These are phyloP conservation scores for Gypsophila paniculata DNA, from an alignment of 179 eudicot genomes.

Conservation along the genomic window DNA sequence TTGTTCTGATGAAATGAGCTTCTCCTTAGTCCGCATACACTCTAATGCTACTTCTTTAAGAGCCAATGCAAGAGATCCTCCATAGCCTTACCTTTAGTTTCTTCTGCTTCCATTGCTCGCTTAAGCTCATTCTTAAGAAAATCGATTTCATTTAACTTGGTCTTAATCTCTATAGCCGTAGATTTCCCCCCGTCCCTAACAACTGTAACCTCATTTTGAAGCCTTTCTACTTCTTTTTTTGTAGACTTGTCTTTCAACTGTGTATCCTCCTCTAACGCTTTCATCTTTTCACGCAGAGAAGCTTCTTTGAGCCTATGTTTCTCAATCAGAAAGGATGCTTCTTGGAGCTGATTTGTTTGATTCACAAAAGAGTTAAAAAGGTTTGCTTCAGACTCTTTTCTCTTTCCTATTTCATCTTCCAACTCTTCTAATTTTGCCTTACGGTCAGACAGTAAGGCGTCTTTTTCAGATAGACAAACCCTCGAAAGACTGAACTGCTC, in stretches of 20 bases:
- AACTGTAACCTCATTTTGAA: slow-evolving; percentile 31
- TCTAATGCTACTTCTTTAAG: slow-evolving; percentile 69
- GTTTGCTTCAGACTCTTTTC: slow-evolving; percentile 40
- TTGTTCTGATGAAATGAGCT: slow-evolving; percentile 30
- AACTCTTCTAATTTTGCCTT: too few species aligned
- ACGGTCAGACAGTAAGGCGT: too few species aligned
- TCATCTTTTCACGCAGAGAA: slow-evolving; percentile 39
- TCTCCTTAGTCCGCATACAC: slow-evolving; percentile 51
- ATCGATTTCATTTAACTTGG: slow-evolving; percentile 37
- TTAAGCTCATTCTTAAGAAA: slow-evolving; percentile 49
- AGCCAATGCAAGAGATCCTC: slow-evolving; percentile 76
- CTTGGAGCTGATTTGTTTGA: slow-evolving; percentile 53
- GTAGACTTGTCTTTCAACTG: slow-evolving; percentile 17
- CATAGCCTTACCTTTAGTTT: slow-evolving; percentile 69
- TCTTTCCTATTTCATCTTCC: slow-evolving; percentile 49
- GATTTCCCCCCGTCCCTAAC: slow-evolving; percentile 24
- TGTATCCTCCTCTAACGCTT: slow-evolving; percentile 28
- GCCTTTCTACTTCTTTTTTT: slow-evolving; percentile 24
- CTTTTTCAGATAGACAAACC: too few species aligned
- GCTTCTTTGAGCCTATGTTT: slow-evolving; percentile 45
- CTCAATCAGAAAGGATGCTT: slow-evolving; percentile 43
- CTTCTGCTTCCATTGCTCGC: slow-evolving; percentile 65
- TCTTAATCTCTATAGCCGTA: slow-evolving; percentile 22
- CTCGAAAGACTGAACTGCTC: too few species aligned
- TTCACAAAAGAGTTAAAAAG: slow-evolving; percentile 34